These are phyloP conservation scores for Populus trichocarpa DNA, from an alignment of 441 rosid genomes.

Conservation along the genomic window DNA sequence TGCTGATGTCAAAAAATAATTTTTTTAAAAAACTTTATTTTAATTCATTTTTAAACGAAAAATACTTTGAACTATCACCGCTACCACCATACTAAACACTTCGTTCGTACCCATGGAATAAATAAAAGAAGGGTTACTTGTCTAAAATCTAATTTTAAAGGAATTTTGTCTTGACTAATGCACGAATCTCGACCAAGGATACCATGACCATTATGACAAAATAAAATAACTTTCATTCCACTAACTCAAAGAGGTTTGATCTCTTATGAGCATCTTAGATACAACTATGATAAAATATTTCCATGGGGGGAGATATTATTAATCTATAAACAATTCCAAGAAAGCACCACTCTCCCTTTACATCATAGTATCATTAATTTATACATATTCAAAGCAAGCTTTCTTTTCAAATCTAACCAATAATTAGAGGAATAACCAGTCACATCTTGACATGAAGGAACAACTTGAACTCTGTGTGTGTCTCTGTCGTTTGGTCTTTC, in stretches of 20 bases:
- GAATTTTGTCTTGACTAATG: too few species aligned
- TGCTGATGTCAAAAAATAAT: too few species aligned
- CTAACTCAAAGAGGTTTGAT: background rate
- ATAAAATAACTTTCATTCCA: background rate
- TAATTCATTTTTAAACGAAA: too few species aligned
- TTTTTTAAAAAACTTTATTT: too few species aligned
- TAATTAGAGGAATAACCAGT: background rate
- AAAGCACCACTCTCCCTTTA: background rate
- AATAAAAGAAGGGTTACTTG: too few species aligned
- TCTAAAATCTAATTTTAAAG: too few species aligned
- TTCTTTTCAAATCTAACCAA: background rate
- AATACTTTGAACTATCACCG: too few species aligned
- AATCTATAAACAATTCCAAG: background rate
- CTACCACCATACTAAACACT: too few species aligned
- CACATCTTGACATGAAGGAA: background rate
- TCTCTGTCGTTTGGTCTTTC: slow-evolving; percentile 18
- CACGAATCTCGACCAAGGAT: background rate
- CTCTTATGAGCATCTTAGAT: background rate
- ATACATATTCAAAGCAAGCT: background rate
- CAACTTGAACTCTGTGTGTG: background rate
- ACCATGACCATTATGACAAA: too few species aligned
- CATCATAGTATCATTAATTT: background rate
- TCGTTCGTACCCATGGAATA: too few species aligned
- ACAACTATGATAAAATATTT: background rate
- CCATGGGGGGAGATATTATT: background rate